Percentiles rank a stretch among this genome's conserved stretches.
Evolutionary conservation across 2,329 filamentous ascomycete species (phyloP).

Genomic region (Coniochaeta sp.): DNA sequence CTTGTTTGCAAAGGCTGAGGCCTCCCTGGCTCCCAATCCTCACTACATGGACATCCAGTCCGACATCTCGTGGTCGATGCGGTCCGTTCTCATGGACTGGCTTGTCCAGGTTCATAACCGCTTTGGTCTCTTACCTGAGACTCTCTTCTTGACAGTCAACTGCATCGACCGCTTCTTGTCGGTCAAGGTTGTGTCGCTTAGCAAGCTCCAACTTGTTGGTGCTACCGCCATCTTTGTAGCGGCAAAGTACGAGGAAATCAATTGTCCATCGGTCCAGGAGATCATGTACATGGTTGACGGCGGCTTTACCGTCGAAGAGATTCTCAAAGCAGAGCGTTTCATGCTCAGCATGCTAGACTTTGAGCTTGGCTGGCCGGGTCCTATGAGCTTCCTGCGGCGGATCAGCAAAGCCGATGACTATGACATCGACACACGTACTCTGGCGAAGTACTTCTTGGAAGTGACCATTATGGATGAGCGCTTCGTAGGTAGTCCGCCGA

Average conservation of each 20-base stretch:
- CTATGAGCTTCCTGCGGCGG: conserved; percentile 93
- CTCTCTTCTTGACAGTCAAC: conserved; percentile 89
- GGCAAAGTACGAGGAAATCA: conserved; percentile 98
- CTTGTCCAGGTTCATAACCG: conserved; percentile 91
- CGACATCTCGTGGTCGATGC: conserved; percentile 99
- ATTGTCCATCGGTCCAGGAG: conserved; percentile 88
- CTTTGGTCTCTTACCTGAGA: conserved; percentile 87
- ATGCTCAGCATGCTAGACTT: conserved; percentile 97
- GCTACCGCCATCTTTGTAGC: conserved; percentile 94
- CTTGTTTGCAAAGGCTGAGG: conserved; percentile 33
- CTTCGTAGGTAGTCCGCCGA: conserved; percentile 85
- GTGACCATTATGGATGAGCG: conserved; percentile 97
- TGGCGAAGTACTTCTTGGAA: conserved; percentile 97
- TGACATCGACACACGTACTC: conserved; percentile 85
- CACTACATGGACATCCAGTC: conserved; percentile 96
- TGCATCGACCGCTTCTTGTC: conserved; percentile 96
- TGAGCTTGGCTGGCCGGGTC: conserved; percentile 95
- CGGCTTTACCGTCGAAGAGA: conserved; percentile 83
- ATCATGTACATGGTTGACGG: conserved; percentile 98
- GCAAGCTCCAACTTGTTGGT: conserved; percentile 91
- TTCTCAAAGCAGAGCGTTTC: conserved; percentile 94
- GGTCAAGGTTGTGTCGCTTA: conserved; percentile 87
- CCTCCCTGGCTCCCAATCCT: conserved; percentile 74
- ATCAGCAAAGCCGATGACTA: conserved; percentile 99
- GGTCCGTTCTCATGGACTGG: conserved; percentile 95